A percentile compares a stretch with the other conserved stretches of the same genome.
phyloP scores from a whole-genome alignment of 73 alveolate genomes.

The Stentor roeselii region DNA sequence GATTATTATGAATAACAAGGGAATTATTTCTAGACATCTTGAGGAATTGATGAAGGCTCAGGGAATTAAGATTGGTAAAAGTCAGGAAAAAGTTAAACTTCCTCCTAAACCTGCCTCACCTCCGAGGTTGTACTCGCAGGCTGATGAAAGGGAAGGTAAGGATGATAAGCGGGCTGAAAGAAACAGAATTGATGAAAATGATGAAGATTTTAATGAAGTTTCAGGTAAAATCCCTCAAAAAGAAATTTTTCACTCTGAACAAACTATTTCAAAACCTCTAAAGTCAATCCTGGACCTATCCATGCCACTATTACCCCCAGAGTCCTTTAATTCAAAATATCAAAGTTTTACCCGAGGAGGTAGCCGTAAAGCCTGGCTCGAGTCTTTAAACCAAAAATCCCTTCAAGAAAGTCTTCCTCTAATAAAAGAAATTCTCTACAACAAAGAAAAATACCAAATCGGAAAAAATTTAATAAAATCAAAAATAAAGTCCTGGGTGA shows the following conservation, averaged over 20 bases:
- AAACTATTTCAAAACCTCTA: too few relatives aligned
- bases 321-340: background rate
- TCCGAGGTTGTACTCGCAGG: background rate
- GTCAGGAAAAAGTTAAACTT: background rate
- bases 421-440: background rate
- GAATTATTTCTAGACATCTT: background rate
- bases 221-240: too few relatives aligned
- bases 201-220: too few relatives aligned
- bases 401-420: background rate
- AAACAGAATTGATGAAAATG: background rate
- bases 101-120: slow-evolving; percentile 13
- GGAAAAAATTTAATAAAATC: background rate
- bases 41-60: background rate
- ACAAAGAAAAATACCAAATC: background rate
- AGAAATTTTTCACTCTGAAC: too few relatives aligned
- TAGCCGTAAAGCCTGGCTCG: background rate
- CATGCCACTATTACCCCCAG: too few relatives aligned
- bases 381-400: background rate
- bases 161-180: background rate
- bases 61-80: background rate
- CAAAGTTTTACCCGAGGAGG: background rate
- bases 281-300: too few relatives aligned
- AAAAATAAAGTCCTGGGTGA: too few relatives aligned
- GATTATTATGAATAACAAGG: too few relatives aligned
- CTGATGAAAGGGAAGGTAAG: background rate